Evolutionary conservation across 2,329 filamentous ascomycete species (phyloP).

Genomic region (Nothophoma quercina): DNA sequence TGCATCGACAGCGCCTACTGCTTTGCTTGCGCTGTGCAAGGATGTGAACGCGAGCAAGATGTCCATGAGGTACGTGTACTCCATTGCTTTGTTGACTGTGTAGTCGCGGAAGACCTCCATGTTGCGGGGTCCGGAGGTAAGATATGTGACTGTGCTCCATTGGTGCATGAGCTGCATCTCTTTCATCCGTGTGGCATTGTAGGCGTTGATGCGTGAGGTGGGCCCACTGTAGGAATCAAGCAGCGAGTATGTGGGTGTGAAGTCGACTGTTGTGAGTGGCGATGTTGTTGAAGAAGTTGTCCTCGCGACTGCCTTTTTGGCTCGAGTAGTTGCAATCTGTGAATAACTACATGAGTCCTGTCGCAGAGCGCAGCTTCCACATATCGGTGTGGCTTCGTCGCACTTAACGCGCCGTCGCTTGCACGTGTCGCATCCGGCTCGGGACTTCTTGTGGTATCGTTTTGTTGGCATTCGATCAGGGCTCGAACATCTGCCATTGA

Average conservation of each 20-base stretch:
- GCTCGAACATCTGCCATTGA: not conserved
- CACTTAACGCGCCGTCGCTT: conserved; percentile 22
- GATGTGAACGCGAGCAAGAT: conserved; percentile 16
- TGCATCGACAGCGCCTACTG: not conserved
- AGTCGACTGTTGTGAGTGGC: not conserved
- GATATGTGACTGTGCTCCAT: conserved; percentile 19
- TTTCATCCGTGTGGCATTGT: conserved; percentile 6
- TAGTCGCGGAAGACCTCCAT: conserved; percentile 17
- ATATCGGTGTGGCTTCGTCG: conserved; percentile 11
- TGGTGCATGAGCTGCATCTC: conserved; percentile 24
- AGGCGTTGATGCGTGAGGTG: not conserved
- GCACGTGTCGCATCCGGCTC: conserved; percentile 22
- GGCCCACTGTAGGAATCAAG: not conserved
- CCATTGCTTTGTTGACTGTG: conserved; percentile 10
- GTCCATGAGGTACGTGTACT: conserved; percentile 22
- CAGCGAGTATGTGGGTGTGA: not conserved
- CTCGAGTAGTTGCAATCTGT: not conserved
- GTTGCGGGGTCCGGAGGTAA: conserved; percentile 5
- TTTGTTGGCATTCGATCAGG: conserved; percentile 8
- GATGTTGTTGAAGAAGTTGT: not conserved
- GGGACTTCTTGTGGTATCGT: conserved; percentile 20
- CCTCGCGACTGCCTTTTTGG: not conserved
- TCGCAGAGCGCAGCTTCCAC: conserved; percentile 14
- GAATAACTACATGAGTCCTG: conserved; percentile 15
- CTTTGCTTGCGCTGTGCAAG: conserved; percentile 15